Conservation (phyloP, 441 rosid species). For the Populus hybrid region DNA sequence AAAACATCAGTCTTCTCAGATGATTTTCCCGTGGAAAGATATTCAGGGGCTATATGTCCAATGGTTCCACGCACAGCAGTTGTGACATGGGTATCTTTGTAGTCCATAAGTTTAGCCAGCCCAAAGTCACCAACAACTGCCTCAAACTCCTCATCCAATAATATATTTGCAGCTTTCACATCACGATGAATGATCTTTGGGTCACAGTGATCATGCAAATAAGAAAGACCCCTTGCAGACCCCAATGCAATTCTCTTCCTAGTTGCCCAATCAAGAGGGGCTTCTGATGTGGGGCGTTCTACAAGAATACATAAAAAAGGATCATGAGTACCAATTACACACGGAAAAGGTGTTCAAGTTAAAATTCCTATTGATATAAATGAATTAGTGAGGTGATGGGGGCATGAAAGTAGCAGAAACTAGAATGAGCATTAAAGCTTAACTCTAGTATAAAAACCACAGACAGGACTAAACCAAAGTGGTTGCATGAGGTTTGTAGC, state of each 20-base stretch:
- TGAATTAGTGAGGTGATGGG: neutral
- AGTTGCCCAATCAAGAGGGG: constrained; percentile 75
- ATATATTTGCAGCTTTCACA: constrained; percentile 83
- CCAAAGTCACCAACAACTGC: constrained; percentile 58
- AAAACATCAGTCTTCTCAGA: constrained; percentile 18
- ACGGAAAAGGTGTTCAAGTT: neutral
- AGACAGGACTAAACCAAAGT: neutral
- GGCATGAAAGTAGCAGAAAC: neutral
- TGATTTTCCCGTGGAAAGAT: too few relatives aligned
- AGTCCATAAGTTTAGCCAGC: too few relatives aligned
- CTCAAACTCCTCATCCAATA: constrained; percentile 80
- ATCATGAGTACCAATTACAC: neutral
- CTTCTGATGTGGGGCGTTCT: constrained; percentile 66
- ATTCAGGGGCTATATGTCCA: too few relatives aligned
- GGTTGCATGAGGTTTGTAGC: neutral
- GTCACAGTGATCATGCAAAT: constrained; percentile 81
- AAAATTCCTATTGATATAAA: neutral
- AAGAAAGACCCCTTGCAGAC: constrained; percentile 78
- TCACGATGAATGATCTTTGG: constrained; percentile 87
- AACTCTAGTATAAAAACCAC: neutral
- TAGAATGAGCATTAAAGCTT: neutral
- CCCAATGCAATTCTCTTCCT: constrained; percentile 77
- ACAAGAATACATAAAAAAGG: constrained; percentile 19
- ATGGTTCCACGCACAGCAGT: too few relatives aligned
- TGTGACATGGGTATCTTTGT: too few relatives aligned